A percentile compares a stretch with the other conserved stretches of the same genome.
phyloP scores from a whole-genome alignment of 164 flowering plant species.

The Vitis rupestris region DNA sequence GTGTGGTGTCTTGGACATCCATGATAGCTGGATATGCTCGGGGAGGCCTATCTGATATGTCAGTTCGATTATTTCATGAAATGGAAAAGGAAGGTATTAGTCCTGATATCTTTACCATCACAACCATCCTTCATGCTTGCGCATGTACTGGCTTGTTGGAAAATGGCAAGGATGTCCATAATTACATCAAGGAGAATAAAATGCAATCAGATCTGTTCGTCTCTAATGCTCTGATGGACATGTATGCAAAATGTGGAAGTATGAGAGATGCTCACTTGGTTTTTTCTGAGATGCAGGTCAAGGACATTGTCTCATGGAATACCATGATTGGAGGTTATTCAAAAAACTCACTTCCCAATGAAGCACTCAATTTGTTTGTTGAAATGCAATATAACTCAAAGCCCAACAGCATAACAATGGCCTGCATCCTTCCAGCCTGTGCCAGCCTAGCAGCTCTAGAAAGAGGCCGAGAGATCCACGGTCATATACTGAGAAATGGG shows the following conservation, averaged over 20 bases:
- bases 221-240: slow-evolving; percentile 64
- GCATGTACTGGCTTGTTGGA: slow-evolving; percentile 47
- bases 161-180: slow-evolving; percentile 45
- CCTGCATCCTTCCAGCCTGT: slow-evolving; percentile 63
- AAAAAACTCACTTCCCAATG: slow-evolving; percentile 53
- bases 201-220: slow-evolving; percentile 39
- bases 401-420: slow-evolving; percentile 44
- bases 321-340: slow-evolving; percentile 68
- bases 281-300: slow-evolving; percentile 37
- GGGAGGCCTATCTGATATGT: slow-evolving; percentile 38
- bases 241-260: slow-evolving; percentile 81
- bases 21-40: slow-evolving; percentile 61
- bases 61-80: slow-evolving; percentile 41
- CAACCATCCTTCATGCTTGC: slow-evolving; percentile 62
- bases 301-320: slow-evolving; percentile 64
- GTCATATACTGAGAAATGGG: slow-evolving; percentile 43
- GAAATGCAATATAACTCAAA: slow-evolving; percentile 42
- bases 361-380: slow-evolving; percentile 47
- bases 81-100: slow-evolving; percentile 46
- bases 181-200: slow-evolving; percentile 34
- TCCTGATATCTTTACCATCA: slow-evolving; percentile 46
- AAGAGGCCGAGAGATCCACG: slow-evolving; percentile 61
- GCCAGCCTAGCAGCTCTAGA: slow-evolving; percentile 57
- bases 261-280: slow-evolving; percentile 52
- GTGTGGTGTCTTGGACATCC: slow-evolving; percentile 65